Conservation (phyloP, 805 yeast genomes). For the Candida suzukii region DNA sequence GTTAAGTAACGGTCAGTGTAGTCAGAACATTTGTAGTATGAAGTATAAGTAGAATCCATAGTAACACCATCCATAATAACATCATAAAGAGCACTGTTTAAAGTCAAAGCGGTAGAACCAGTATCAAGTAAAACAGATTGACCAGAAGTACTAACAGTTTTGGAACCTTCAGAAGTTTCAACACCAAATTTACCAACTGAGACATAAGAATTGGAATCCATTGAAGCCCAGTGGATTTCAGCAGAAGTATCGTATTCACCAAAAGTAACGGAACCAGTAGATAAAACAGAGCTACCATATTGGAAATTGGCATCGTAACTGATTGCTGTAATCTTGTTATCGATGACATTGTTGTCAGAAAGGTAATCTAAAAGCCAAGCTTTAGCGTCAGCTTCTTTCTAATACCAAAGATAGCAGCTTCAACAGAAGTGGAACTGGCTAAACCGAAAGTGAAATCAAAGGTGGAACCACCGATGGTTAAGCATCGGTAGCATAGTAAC, state of each 20-base stretch:
- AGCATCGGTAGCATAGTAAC: slow-evolving; percentile 11
- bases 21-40: slow-evolving; percentile 12
- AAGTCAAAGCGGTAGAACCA: slow-evolving; percentile 12
- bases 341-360: slow-evolving; percentile 7
- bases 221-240: neutral
- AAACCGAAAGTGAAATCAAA: slow-evolving; percentile 12
- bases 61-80: slow-evolving; percentile 3
- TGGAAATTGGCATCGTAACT: slow-evolving; percentile 5
- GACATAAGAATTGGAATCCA: neutral
- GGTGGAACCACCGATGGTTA: slow-evolving; percentile 6
- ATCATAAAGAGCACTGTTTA: slow-evolving; percentile 8
- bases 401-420: slow-evolving; percentile 15
- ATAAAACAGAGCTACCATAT: slow-evolving; percentile 11
- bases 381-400: slow-evolving; percentile 8
- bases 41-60: slow-evolving; percentile 4
- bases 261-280: slow-evolving; percentile 11
- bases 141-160: slow-evolving; percentile 1
- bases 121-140: slow-evolving; percentile 11
- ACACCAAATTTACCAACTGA: slow-evolving; percentile 1
- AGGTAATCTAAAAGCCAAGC: slow-evolving; percentile 10
- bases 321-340: slow-evolving; percentile 8
- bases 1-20: slow-evolving; percentile 7
- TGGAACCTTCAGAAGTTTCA: slow-evolving; percentile 1
- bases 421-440: slow-evolving; percentile 5
- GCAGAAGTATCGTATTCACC: slow-evolving; percentile 6